phyloP scores from a whole-genome alignment of 2,329 filamentous ascomycete species.

The Fusarium algeriense region DNA sequence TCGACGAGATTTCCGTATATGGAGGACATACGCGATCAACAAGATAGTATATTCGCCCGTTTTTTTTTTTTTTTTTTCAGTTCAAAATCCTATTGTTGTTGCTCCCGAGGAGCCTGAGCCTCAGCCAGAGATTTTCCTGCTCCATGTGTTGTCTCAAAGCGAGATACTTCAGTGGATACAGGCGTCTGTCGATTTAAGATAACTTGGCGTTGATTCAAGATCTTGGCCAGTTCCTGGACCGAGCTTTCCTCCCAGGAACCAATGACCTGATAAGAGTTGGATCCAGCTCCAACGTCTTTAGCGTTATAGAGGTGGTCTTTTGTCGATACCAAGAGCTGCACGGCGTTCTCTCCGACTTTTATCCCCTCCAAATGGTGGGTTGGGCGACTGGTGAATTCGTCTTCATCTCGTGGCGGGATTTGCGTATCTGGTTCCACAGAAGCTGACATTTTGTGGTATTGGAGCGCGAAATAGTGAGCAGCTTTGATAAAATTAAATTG shows the following conservation, averaged over 20 bases:
- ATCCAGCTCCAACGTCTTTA: conserved; percentile 19
- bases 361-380: conserved; percentile 12
- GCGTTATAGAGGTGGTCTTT: conserved; percentile 41
- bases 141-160: conserved; percentile 10
- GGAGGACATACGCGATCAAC: neutral
- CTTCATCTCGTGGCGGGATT: neutral
- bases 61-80: neutral
- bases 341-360: conserved; percentile 29
- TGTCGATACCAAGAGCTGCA: conserved; percentile 40
- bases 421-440: neutral
- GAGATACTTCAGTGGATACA: neutral
- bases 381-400: neutral
- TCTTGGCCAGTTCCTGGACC: conserved; percentile 13
- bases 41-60: conserved; percentile 1
- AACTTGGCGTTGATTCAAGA: conserved; percentile 10
- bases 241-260: conserved; percentile 28
- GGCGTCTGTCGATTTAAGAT: conserved; percentile 1
- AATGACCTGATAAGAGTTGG: conserved; percentile 35
- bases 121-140: conserved; percentile 4
- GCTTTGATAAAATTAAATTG: neutral
- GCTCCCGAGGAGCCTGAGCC: neutral
- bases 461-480: neutral
- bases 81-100: neutral
- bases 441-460: neutral
- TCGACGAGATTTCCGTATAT: neutral